A percentile compares a stretch with the other conserved stretches of the same genome.
phyloP scores from a whole-genome alignment of 345 rosid species.

The Citrus inodora region DNA sequence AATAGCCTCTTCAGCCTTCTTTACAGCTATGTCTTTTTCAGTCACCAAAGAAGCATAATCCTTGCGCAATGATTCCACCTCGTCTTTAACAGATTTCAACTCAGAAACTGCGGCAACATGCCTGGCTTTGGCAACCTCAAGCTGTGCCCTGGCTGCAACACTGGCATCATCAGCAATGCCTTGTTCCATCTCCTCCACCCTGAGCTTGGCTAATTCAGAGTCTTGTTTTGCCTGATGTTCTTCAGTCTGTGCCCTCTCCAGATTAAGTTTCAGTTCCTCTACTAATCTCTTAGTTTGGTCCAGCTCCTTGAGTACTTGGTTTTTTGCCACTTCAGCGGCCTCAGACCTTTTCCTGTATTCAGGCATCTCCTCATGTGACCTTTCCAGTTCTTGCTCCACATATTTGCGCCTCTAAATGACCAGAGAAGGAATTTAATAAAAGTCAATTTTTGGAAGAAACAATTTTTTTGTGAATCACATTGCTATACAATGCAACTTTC shows the following conservation, averaged over 20 bases:
- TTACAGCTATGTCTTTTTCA: slow-evolving; percentile 57
- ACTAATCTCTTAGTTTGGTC: slow-evolving; percentile 75
- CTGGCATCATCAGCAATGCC: slow-evolving; percentile 88
- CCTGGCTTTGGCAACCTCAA: slow-evolving; percentile 89
- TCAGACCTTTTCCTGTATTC: slow-evolving; percentile 53
- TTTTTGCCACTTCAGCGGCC: slow-evolving; percentile 58
- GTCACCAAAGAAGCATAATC: slow-evolving; percentile 56
- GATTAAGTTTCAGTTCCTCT: slow-evolving; percentile 79
- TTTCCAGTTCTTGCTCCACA: slow-evolving; percentile 75
- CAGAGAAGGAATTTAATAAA: slow-evolving; percentile 6
- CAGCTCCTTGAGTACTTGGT: slow-evolving; percentile 58
- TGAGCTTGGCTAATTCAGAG: slow-evolving; percentile 80
- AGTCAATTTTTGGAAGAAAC: slow-evolving; percentile 7
- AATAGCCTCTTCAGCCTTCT: slow-evolving; percentile 71
- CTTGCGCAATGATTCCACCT: slow-evolving; percentile 46
- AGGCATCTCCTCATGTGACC: slow-evolving; percentile 67
- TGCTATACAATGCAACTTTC: not conserved
- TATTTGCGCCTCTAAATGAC: slow-evolving; percentile 53
- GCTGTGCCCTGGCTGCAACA: slow-evolving; percentile 91
- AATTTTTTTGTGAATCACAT: not conserved
- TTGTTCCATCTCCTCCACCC: slow-evolving; percentile 91
- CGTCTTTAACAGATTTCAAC: slow-evolving; percentile 64
- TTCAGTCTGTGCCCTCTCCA: slow-evolving; percentile 89
- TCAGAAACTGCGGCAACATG: slow-evolving; percentile 71
- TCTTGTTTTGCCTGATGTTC: slow-evolving; percentile 92